Percentiles rank a stretch among this genome's conserved stretches.
Conservation (phyloP, 2,329 filamentous ascomycete species). For the Chaetomium olivaceum region DNA sequence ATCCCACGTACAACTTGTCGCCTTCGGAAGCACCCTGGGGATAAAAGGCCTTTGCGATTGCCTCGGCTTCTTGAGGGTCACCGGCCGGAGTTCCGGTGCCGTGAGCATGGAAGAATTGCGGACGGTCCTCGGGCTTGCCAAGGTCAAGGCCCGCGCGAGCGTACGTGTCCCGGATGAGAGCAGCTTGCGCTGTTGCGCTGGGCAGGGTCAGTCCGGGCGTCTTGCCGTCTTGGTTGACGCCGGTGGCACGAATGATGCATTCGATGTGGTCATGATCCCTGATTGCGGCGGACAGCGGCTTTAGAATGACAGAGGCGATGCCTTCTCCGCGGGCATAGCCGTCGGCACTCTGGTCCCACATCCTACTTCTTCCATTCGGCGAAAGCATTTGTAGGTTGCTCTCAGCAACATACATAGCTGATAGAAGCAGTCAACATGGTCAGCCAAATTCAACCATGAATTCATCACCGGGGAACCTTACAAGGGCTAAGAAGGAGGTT, state of each 20-base stretch:
- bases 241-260: slow-evolving; percentile 46
- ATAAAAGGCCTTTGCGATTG: neutral
- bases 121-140: slow-evolving; percentile 30
- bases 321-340: slow-evolving; percentile 58
- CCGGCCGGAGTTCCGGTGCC: slow-evolving; percentile 40
- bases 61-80: slow-evolving; percentile 19
- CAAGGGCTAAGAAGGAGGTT: neutral
- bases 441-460: too few relatives aligned
- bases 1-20: slow-evolving; percentile 38
- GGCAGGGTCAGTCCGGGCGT: slow-evolving; percentile 51
- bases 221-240: slow-evolving; percentile 48
- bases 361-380: slow-evolving; percentile 40
- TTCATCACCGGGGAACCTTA: neutral
- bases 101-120: slow-evolving; percentile 45
- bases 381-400: slow-evolving; percentile 37
- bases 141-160: slow-evolving; percentile 41
- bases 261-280: slow-evolving; percentile 40
- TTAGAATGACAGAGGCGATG: slow-evolving; percentile 48
- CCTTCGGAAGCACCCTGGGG: too few relatives aligned
- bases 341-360: slow-evolving; percentile 49
- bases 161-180: slow-evolving; percentile 45
- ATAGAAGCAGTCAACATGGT: too few relatives aligned
- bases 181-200: slow-evolving; percentile 42
- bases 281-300: slow-evolving; percentile 47
- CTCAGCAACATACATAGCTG: too few relatives aligned